phyloP scores from a whole-genome alignment of 257 asterid genomes.

The Leptodermis oblonga region DNA sequence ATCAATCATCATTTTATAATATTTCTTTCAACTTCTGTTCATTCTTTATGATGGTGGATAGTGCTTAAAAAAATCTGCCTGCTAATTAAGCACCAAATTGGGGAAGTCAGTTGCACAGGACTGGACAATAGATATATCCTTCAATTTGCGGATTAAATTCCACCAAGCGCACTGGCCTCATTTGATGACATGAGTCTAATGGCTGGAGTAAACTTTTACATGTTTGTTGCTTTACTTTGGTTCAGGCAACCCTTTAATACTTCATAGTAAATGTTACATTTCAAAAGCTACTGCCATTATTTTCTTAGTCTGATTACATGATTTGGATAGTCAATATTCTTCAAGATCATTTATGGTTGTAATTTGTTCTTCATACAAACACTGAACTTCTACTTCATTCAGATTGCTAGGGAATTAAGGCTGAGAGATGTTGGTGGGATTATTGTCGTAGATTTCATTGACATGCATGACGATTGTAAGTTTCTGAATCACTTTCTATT shows the following conservation, averaged over 20 bases:
- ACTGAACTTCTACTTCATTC: conserved; percentile 24
- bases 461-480: conserved; percentile 97
- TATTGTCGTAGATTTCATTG: conserved; percentile 96
- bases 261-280: too few relatives aligned
- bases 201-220: not conserved
- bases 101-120: not conserved
- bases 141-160: not conserved
- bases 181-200: not conserved
- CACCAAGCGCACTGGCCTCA: not conserved
- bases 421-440: conserved; percentile 98
- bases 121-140: not conserved
- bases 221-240: conserved; percentile 5
- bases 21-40: conserved; percentile 1
- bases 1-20: conserved; percentile 14
- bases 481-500: conserved; percentile 15
- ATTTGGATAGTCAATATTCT: not conserved
- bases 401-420: conserved; percentile 97
- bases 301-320: not conserved
- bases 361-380: not conserved
- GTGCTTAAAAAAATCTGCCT: not conserved
- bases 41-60: not conserved
- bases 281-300: too few relatives aligned
- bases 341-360: not conserved
- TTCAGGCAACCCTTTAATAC: not conserved
- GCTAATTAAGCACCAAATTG: not conserved